A percentile compares a stretch with the other conserved stretches of the same genome.
These are phyloP conservation scores for Geranium rotundifolium DNA, from an alignment of 345 rosid species.

Conservation along the genomic window DNA sequence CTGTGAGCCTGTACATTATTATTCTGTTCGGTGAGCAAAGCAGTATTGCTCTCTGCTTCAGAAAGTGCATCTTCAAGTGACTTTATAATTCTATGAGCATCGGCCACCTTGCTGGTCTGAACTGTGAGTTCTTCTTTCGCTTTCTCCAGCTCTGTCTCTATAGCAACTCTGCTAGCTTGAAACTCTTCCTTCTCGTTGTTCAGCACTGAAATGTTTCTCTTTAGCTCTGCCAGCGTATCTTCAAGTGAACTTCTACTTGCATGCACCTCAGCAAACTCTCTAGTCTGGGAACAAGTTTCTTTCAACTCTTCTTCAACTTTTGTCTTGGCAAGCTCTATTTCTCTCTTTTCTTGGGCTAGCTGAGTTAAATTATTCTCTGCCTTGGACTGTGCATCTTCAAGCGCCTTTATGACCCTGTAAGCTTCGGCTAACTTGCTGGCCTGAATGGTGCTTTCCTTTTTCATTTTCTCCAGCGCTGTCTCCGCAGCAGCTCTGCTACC, in stretches of 20 bases:
- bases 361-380: constrained; percentile 36
- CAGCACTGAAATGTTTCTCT: constrained; percentile 37
- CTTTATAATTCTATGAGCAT: constrained; percentile 42
- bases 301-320: constrained; percentile 43
- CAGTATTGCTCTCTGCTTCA: constrained; percentile 41
- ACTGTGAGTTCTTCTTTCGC: constrained; percentile 32
- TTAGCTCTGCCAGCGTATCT: constrained; percentile 49
- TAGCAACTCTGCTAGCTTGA: constrained; percentile 34
- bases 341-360: constrained; percentile 41
- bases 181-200: constrained; percentile 64
- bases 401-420: constrained; percentile 21
- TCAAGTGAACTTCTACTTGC: constrained; percentile 48
- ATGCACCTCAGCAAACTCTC: constrained; percentile 38
- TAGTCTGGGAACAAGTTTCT: constrained; percentile 38
- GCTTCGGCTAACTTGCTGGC: no score
- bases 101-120: constrained; percentile 43
- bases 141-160: constrained; percentile 47
- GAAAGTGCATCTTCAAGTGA: constrained; percentile 52
- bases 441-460: no score
- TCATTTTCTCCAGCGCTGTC: no score
- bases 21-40: constrained; percentile 39
- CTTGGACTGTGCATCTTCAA: constrained; percentile 43
- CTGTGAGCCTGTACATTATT: constrained; percentile 25
- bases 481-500: no score
- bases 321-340: constrained; percentile 37